phyloP scores from a whole-genome alignment of 1,284 basidiomycete species.

The Gastroboletus turbinatus region DNA sequence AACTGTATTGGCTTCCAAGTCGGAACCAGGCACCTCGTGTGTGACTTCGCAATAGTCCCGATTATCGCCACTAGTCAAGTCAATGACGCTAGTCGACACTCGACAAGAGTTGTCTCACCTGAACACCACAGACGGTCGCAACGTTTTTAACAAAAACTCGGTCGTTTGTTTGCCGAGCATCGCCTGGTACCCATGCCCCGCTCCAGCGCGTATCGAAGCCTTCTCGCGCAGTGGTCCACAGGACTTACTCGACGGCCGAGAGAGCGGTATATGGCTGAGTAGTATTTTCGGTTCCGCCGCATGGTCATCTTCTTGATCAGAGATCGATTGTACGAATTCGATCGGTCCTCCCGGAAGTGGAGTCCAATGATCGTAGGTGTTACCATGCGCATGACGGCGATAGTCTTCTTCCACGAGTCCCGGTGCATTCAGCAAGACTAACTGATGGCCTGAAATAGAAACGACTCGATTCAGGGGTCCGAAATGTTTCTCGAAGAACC shows the following conservation, averaged over 20 bases:
- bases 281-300: conserved; percentile 53
- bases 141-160: conserved; percentile 61
- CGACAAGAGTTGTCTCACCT: conserved; percentile 47
- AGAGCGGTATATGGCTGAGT: conserved; percentile 82
- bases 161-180: conserved; percentile 78
- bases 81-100: not conserved
- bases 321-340: conserved; percentile 63
- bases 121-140: conserved; percentile 69
- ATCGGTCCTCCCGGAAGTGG: conserved; percentile 59
- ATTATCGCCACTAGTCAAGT: conserved; percentile 70
- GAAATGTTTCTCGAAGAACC: conserved; percentile 68
- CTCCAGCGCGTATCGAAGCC: conserved; percentile 71
- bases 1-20: conserved; percentile 31
- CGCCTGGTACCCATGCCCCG: conserved; percentile 81
- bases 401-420: conserved; percentile 81
- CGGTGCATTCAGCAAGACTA: conserved; percentile 76
- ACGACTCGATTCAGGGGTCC: conserved; percentile 57
- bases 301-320: conserved; percentile 28
- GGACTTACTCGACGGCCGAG: conserved; percentile 64
- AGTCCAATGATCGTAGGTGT: conserved; percentile 56
- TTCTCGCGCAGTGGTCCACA: conserved; percentile 79
- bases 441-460: conserved; percentile 64
- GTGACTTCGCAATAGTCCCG: conserved; percentile 83
- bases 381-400: conserved; percentile 48
- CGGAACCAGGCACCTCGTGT: conserved; percentile 43